Evolutionary conservation across 352 stramenopile species (phyloP), one percentile per base, ranked within the genome.

Genomic region (Elongisporangium anandrum): DNA sequence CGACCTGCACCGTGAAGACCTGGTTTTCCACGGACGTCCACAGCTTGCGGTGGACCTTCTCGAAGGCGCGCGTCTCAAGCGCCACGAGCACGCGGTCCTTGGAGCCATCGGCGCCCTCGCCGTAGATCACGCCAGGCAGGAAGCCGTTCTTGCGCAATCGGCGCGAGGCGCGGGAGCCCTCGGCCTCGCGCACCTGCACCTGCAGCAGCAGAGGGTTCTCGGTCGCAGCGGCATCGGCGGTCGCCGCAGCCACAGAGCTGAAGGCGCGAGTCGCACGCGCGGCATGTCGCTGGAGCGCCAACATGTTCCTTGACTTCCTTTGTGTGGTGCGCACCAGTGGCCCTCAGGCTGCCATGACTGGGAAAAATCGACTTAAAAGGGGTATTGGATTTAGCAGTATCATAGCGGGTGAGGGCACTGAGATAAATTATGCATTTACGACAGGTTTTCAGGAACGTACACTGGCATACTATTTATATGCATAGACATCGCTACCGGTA

Each of bases 1-100:
- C 76, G 45, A 94, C 72, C 60, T 91, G 73, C 54, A 96, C 72
- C 15, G 92, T 73, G 63, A 94, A 96, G 13, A 96, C 87, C 72
- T 92, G 83, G 72, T 94, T 96, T 60, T 91, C 83, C 20, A 96
- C 78, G 13, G 85, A 94, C 17, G 76, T 88, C 82, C 87, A 94
- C 3, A 94, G 70, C 59, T 96, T 92, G 61, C 85, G 82, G 75
- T 96, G 85, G 59, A 94, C 52, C 50, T 81, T 71, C 70, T 96
- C 83, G 60, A 96, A 96, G 21, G 70, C 56, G 58, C 80, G 80
- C 55, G 85, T 90, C 50, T 79, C 65, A 41, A 94, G 72, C 22
- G 83, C 69, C 50, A 96, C 83, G 23, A 94, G 75, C 58, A 94
- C 75, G 64, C 88, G 87, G 61, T 89, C 76, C 24, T 70, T 61